Percentiles rank a stretch among this genome's conserved stretches.
Evolutionary conservation across 2,329 filamentous ascomycete genomes (phyloP).

Genomic region (Botryotinia calthae): DNA sequence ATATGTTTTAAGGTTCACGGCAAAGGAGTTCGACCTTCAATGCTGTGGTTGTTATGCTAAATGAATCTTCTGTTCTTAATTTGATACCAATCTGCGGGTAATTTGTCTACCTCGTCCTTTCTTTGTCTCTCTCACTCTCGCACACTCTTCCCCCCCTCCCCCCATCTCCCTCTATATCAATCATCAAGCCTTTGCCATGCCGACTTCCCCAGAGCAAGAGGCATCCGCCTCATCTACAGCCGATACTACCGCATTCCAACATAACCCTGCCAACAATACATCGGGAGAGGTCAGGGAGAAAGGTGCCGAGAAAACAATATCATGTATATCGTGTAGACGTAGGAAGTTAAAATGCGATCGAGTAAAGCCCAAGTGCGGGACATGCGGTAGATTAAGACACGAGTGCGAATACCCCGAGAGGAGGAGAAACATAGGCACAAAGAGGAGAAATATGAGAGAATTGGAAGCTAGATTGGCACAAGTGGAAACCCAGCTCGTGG

Average conservation of each 20-base stretch:
- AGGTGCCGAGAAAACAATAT: conserved; percentile 56
- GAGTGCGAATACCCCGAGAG: conserved; percentile 88
- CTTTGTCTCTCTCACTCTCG: background rate
- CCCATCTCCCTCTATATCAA: background rate
- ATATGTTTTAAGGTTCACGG: background rate
- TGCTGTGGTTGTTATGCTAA: background rate
- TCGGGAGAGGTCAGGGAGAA: background rate
- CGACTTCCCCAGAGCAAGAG: conserved; percentile 11
- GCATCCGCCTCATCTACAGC: background rate
- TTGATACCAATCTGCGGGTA: background rate
- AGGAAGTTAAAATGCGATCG: conserved; percentile 89
- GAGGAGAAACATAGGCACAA: conserved; percentile 81
- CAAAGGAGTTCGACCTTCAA: background rate
- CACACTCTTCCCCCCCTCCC: background rate
- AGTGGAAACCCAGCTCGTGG: conserved; percentile 71
- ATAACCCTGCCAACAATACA: background rate
- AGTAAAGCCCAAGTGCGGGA: conserved; percentile 71
- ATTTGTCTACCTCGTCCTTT: background rate
- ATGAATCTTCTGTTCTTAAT: background rate
- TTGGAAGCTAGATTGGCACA: conserved; percentile 82
- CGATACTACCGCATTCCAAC: background rate
- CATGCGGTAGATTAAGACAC: conserved; percentile 70
- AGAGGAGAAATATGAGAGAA: conserved; percentile 86
- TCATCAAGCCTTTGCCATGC: background rate
- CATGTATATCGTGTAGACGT: conserved; percentile 79